Evolutionary conservation across 1,284 basidiomycete species (phyloP).

Genomic region (Apiotrichum sp.): DNA sequence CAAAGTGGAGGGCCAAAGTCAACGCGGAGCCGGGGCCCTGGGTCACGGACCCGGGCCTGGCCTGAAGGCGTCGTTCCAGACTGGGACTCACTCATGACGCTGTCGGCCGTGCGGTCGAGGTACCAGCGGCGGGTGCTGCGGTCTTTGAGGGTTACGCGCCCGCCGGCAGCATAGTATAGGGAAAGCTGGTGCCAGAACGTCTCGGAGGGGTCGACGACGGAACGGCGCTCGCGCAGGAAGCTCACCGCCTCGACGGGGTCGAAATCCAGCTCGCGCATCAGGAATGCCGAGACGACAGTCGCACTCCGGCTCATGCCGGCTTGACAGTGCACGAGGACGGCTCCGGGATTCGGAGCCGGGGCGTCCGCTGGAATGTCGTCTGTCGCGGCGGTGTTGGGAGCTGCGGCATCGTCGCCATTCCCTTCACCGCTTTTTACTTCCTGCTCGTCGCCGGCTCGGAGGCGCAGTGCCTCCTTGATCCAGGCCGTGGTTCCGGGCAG

Average conservation of each 20-base stretch:
- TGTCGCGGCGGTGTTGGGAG: not conserved
- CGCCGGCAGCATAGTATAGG: conserved; percentile 66
- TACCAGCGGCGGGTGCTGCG: conserved; percentile 72
- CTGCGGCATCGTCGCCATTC: not conserved
- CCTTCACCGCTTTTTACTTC: too few relatives aligned
- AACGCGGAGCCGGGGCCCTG: too few relatives aligned
- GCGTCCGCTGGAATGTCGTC: conserved; percentile 1
- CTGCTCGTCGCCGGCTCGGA: too few relatives aligned
- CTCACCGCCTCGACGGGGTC: conserved; percentile 62
- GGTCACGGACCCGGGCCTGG: too few relatives aligned
- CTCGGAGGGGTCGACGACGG: conserved; percentile 65
- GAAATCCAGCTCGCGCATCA: conserved; percentile 68
- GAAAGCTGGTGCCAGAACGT: conserved; percentile 71
- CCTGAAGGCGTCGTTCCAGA: too few relatives aligned
- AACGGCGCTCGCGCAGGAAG: conserved; percentile 59
- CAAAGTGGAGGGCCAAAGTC: conserved; percentile 1
- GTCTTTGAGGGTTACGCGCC: conserved; percentile 61
- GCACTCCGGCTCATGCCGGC: conserved; percentile 78
- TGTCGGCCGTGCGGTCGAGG: conserved; percentile 63
- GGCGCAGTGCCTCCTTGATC: conserved; percentile 61
- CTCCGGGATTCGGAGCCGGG: conserved; percentile 55
- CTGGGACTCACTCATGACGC: conserved; percentile 61
- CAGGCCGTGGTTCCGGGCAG: conserved; percentile 70
- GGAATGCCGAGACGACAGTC: conserved; percentile 72
- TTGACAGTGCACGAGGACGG: conserved; percentile 78